A percentile compares a stretch with the other conserved stretches of the same genome.
These are phyloP conservation scores for Luvunga scandens DNA, from an alignment of 345 rosid genomes.

Conservation along the genomic window DNA sequence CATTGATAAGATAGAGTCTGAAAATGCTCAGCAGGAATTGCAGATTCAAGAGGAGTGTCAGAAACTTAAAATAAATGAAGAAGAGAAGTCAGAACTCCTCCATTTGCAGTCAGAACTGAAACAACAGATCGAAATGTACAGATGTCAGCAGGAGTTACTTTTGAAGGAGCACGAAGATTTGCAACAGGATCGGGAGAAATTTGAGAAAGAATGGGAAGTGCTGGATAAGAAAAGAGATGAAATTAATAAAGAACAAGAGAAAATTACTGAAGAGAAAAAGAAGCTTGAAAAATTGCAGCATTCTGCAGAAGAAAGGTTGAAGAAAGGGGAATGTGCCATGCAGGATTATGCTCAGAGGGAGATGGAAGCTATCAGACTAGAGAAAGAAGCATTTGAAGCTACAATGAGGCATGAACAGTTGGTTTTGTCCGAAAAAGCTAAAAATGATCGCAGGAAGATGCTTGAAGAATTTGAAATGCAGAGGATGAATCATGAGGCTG, in stretches of 20 bases:
- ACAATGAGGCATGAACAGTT: conserved; percentile 59
- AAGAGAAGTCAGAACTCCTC: conserved; percentile 66
- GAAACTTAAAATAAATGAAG: conserved; percentile 46
- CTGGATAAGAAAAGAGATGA: conserved; percentile 68
- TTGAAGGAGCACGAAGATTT: conserved; percentile 62
- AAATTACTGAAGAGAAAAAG: conserved; percentile 47
- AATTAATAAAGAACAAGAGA: conserved; percentile 38
- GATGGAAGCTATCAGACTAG: conserved; percentile 50
- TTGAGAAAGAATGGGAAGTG: conserved; percentile 78
- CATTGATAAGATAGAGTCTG: conserved; percentile 57
- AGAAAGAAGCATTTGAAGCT: conserved; percentile 68
- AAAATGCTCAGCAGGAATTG: conserved; percentile 54
- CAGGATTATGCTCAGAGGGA: conserved; percentile 44
- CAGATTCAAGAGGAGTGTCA: conserved; percentile 56
- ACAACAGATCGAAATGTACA: conserved; percentile 55
- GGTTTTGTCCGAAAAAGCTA: conserved; percentile 45
- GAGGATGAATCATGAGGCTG: conserved; percentile 47
- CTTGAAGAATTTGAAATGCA: conserved; percentile 54
- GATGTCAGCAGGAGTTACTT: conserved; percentile 55
- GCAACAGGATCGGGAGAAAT: conserved; percentile 62
- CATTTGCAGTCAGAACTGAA: conserved; percentile 63
- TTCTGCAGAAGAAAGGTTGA: conserved; percentile 50
- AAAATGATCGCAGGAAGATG: conserved; percentile 50
- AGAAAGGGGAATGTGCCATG: conserved; percentile 52
- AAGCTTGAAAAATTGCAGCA: conserved; percentile 38